Base-by-base conservation (phyloP, 306 rosid genomes). In the Prunus kanzakura region DNA sequence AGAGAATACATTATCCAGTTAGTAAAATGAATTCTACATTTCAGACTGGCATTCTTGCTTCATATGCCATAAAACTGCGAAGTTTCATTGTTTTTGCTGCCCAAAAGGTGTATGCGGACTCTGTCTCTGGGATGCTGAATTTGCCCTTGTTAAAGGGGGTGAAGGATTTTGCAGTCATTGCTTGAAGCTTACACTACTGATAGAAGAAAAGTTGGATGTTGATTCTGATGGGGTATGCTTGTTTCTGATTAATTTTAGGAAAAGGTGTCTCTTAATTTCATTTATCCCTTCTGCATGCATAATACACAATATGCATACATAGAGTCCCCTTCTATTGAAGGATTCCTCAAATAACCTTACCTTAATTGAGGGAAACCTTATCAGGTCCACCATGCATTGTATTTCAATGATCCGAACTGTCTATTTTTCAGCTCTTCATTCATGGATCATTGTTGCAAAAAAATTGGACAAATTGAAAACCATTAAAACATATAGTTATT, bases 21-120 rank as follows among this genome's bases (percentile, higher is more conserved):
- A 20, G 46, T 78, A 50, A 56, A 43, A 76, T 72, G 15, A 9
- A 38, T 16, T 38, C 58, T 60, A 43, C 13, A 45, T 84, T 82
- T 69, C 91, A 92, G 97, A 20, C 32, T 82, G 82, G 79, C 97
- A 92, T 82, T 72, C 35, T 76, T 92, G 97, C 90, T 75, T 20
- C 78, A 15, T 64, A 62, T 92, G 97, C 85, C 6, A 4, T 7
- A 92, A 69, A 82, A 14, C 57, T 14, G 72, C 96, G 2, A 90
- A 92, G 67, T 84, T 88, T 81, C 79, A 49, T 75, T 92, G 97
- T 78, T 81, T 88, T 78, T 86, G 90, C 90, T 92, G 96, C 82
- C 93, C 97, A 15, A 69, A 1, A 19, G 91, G 90, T 75, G 89
- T 88, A 61, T 92, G 97, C 20, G 90, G 89, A 61, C 69, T 72